phyloP scores from a whole-genome alignment of 306 rosid species.

The Prunus davidiana region DNA sequence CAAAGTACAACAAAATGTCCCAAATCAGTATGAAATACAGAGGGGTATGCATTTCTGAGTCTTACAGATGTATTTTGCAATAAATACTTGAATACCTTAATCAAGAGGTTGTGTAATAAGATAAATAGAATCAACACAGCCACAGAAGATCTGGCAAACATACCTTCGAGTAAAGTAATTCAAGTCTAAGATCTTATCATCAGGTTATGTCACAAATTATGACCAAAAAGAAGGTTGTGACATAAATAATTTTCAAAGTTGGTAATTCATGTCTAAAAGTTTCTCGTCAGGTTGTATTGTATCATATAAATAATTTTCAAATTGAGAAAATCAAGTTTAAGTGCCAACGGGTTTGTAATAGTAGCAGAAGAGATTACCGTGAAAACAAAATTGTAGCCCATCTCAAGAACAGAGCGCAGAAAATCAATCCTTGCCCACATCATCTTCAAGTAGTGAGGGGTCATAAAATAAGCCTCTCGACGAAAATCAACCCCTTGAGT shows the following conservation, averaged over 20 bases:
- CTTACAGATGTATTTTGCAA: neutral
- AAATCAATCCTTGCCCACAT: constrained; percentile 97
- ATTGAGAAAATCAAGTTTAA: neutral
- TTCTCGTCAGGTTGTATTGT: neutral
- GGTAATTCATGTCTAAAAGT: neutral
- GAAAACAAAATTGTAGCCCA: constrained; percentile 93
- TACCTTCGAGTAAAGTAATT: neutral
- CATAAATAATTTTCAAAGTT: neutral
- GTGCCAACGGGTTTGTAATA: neutral
- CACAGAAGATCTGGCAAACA: neutral
- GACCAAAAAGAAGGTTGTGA: too few relatives aligned
- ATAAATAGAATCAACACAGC: neutral
- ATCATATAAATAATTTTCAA: neutral
- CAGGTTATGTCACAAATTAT: neutral
- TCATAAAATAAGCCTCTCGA: constrained; percentile 82
- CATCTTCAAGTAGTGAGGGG: constrained; percentile 82
- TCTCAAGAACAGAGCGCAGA: constrained; percentile 75
- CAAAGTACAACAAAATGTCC: neutral
- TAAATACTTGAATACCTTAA: neutral
- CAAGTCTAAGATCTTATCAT: neutral
- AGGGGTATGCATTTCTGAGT: neutral
- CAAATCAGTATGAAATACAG: neutral
- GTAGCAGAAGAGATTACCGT: constrained; percentile 51
- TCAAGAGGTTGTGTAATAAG: neutral
- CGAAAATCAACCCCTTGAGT: constrained; percentile 72